Percentiles rank a stretch among this genome's conserved stretches.
phyloP scores from a whole-genome alignment of 2,329 filamentous ascomycete species.

The Aspergillus fumigatiaffinis region DNA sequence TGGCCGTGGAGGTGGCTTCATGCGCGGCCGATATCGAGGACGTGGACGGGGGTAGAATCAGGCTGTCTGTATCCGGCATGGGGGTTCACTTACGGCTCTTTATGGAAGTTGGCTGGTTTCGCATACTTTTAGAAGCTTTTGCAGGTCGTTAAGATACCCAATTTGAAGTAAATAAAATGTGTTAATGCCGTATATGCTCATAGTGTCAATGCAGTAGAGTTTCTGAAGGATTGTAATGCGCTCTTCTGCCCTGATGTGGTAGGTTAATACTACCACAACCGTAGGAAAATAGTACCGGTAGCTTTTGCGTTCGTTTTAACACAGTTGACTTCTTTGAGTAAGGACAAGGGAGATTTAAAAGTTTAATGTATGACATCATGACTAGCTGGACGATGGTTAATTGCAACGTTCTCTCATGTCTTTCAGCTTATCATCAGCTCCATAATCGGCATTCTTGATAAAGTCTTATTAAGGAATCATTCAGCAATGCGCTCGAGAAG shows the following conservation, averaged over 20 bases:
- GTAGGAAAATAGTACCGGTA: neutral
- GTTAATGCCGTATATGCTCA: neutral
- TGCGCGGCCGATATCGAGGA: slow-evolving; percentile 41
- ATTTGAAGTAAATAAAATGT: neutral
- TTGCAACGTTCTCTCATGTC: neutral
- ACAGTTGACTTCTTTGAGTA: neutral
- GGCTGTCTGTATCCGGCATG: neutral
- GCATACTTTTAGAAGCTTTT: neutral
- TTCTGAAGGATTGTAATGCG: neutral
- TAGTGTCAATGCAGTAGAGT: neutral
- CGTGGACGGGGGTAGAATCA: slow-evolving; percentile 41
- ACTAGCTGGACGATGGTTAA: neutral
- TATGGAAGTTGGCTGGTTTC: neutral
- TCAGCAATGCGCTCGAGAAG: neutral
- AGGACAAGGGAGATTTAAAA: neutral
- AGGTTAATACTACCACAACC: neutral
- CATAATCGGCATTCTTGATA: neutral
- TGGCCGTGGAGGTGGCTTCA: slow-evolving; percentile 46
- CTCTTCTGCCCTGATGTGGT: neutral
- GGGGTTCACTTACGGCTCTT: neutral
- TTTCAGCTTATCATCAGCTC: neutral
- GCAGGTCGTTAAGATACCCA: neutral
- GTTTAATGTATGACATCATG: slow-evolving; percentile 7
- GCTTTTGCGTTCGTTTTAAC: too few relatives aligned
- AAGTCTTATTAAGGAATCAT: slow-evolving; percentile 5